Base-by-base conservation (phyloP, 495 filamentous ascomycete genomes). In the Neurospora sp. region DNA sequence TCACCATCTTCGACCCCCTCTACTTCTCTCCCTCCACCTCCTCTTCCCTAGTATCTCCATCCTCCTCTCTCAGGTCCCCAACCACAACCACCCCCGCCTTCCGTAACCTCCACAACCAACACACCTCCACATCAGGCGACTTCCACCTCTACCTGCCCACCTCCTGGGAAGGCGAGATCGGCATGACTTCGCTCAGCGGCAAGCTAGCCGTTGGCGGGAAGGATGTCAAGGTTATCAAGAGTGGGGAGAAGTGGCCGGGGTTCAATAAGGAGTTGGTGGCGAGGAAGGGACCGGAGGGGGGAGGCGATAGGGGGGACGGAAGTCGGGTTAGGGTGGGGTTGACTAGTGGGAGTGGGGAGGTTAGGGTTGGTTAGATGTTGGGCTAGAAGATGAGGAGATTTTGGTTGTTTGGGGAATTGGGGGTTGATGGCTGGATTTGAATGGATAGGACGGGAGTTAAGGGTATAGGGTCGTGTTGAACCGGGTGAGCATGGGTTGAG, bases 111-210 rank as follows among this genome's bases (percentile, higher is more conserved):
- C 41, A 74, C 7, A 72, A 77, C 9, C 14, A 70, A 37, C 84
- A 85, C 62, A 78, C 44, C 31, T 78, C 78, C 6, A 83, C 81
- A 0, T 83, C 82, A 20, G 84, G 79, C 0, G 70, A 79, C 23
- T 74, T 85, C 46, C 69, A 48, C 12, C 71, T 86, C 4, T 70
- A 46, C 12, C 84, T 82, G 38, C 84, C 85, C 0, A 74, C 71
- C 35, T 71, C 75, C 1, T 86, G 85, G 85, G 83, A 85, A 73
- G 85, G 85, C 0, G 69, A 77, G 18, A 71, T 85, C 16, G 20
- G 35, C 12, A 74, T 82, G 20, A 6, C 73, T 59, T 76, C 81
- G 39, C 74, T 78, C 11, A 76, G 75, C 37, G 83, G 83, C 8
- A 70, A 39, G 14, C 59, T 86, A 3, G 70, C 41, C 5, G 82